Evolutionary conservation across 2,329 filamentous ascomycete species (phyloP), one percentile per base, ranked within the genome.

Genomic region (Xylaria sp.): DNA sequence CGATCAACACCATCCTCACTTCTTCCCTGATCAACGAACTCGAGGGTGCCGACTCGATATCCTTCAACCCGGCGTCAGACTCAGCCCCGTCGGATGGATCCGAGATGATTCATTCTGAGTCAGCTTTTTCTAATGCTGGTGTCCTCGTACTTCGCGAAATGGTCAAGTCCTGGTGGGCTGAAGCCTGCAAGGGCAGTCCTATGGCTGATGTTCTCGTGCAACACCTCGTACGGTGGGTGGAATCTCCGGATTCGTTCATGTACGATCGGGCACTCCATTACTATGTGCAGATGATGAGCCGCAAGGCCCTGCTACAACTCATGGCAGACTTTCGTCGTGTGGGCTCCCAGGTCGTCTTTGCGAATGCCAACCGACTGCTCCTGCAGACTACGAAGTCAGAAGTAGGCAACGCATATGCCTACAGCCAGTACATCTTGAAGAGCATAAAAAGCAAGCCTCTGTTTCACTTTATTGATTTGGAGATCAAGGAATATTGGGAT

Each of bases 401-500:
- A 72, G 92, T 99, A 1, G 92, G 92, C 54, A 99, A 97, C 68
- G 94, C 95, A 0, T 97, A 90, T 63, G 92, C 94, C 0, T 99
- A 97, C 78, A 92, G 90, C 63, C 90, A 97, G 72, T 99, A 99
- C 74, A 95, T 99, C 58, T 82, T 99, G 66, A 97, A 97, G 76
- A 96, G 92, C 0, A 97, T 99, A 76, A 93, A 96, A 73, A 87
- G 86, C 52, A 97, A 97, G 67, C 92, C 94, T 0, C 82, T 97
- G 0, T 99, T 99, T 75, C 91, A 97, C 72, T 99, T 99, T 69
- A 86, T 99, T 59, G 94, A 99, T 66, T 80, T 99, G 2, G 91
- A 97, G 65, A 94, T 99, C 72, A 96, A 93, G 63, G 94, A 99
- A 70, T 99, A 97, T 73, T 99, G 94, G 94, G 94, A 99, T 71